Conservation (phyloP, 257 asterid species). For the Echites panduratus region DNA sequence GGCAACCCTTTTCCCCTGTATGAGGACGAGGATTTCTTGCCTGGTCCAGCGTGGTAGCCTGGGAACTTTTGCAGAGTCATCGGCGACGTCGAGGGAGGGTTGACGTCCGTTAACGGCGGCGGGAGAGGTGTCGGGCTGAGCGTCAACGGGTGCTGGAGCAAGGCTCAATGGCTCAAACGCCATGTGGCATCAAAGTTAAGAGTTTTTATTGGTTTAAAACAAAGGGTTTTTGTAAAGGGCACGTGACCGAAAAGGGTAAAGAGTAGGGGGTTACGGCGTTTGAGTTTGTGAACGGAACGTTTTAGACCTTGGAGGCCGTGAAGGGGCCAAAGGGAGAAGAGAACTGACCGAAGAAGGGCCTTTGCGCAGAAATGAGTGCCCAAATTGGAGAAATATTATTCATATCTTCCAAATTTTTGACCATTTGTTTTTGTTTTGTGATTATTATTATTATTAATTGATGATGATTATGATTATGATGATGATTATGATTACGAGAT, state of each 20-base stretch:
- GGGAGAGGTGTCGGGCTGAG: conserved; percentile 19
- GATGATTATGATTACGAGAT: background rate
- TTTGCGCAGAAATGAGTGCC: background rate
- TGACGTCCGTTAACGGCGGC: conserved; percentile 40
- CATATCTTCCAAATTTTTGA: background rate
- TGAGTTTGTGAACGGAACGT: conserved; percentile 25
- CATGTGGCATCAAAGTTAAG: conserved; percentile 33
- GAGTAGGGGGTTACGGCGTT: conserved; percentile 44
- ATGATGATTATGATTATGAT: background rate
- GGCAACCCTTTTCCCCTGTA: conserved; percentile 76
- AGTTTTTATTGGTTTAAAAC: conserved; percentile 9
- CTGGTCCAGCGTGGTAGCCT: conserved; percentile 92
- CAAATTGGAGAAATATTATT: background rate
- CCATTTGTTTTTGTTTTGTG: background rate
- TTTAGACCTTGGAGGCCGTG: background rate
- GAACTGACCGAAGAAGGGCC: background rate
- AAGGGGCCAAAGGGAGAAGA: background rate
- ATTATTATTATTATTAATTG: background rate
- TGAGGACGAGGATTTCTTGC: conserved; percentile 80
- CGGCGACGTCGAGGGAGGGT: conserved; percentile 32
- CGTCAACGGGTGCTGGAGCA: conserved; percentile 48
- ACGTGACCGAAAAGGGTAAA: conserved; percentile 32
- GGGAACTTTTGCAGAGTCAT: conserved; percentile 47
- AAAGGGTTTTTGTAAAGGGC: conserved; percentile 19
- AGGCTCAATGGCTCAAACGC: conserved; percentile 52